These are phyloP conservation scores for Arabis hirsuta DNA, from an alignment of 345 rosid genomes.

Conservation along the genomic window DNA sequence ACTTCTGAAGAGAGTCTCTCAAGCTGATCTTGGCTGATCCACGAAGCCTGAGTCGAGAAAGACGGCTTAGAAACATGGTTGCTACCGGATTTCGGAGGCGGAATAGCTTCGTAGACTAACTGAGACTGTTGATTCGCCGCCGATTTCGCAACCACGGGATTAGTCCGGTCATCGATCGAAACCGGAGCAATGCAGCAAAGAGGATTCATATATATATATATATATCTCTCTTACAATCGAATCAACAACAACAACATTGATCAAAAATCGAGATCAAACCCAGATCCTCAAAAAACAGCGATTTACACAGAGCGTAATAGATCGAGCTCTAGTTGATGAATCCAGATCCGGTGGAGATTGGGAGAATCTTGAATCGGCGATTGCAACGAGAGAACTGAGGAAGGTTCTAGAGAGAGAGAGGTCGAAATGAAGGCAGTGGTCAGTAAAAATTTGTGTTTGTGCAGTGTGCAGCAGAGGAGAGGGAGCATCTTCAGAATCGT, in stretches of 20 bases:
- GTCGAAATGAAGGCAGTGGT: constrained; percentile 61
- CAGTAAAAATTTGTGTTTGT: constrained; percentile 54
- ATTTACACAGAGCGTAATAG: background rate
- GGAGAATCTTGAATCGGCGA: constrained; percentile 24
- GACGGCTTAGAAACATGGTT: constrained; percentile 55
- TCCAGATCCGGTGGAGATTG: constrained; percentile 36
- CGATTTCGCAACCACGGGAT: constrained; percentile 66
- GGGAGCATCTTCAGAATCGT: constrained; percentile 42
- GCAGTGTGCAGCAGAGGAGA: constrained; percentile 45
- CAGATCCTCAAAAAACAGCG: constrained; percentile 19
- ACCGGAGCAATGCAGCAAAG: constrained; percentile 99
- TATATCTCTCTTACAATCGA: background rate
- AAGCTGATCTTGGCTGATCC: constrained; percentile 54
- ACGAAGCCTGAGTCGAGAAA: constrained; percentile 65
- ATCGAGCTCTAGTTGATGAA: constrained; percentile 16
- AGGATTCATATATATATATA: constrained; percentile 66
- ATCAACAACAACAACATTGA: constrained; percentile 34
- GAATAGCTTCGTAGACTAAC: constrained; percentile 46
- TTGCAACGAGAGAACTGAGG: background rate
- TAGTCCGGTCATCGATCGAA: constrained; percentile 81
- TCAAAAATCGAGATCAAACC: background rate
- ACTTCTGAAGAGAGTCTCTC: constrained; percentile 44
- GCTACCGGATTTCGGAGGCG: constrained; percentile 35
- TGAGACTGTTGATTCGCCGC: constrained; percentile 50
- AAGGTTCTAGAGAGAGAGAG: constrained; percentile 14